These are phyloP conservation scores for Pyrus hybrid DNA, from an alignment of 331 rosid species.

Conservation along the genomic window DNA sequence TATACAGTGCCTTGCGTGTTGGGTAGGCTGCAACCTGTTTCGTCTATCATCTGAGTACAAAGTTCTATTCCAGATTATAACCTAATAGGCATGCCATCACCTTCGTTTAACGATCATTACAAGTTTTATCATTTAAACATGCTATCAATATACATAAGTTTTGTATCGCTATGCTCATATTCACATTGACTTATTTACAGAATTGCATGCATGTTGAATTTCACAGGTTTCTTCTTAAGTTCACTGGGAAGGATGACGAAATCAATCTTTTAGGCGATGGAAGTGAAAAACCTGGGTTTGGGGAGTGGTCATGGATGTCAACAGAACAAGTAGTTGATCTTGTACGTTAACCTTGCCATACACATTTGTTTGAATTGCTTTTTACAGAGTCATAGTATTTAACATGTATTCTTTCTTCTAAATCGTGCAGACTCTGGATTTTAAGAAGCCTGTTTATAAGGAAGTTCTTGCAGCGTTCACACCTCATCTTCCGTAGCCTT, in stretches of 20 bases:
- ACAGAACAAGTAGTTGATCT: conserved; percentile 49
- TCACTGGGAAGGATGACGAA: conserved; percentile 75
- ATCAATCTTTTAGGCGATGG: conserved; percentile 93
- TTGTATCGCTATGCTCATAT: background rate
- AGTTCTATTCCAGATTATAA: conserved; percentile 1
- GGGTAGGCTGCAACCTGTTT: conserved; percentile 3
- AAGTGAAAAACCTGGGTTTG: conserved; percentile 86
- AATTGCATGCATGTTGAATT: background rate
- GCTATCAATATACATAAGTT: background rate
- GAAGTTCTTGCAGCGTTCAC: conserved; percentile 55
- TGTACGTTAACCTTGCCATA: conserved; percentile 37
- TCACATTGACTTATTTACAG: background rate
- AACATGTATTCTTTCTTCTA: background rate
- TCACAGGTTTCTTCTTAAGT: conserved; percentile 70
- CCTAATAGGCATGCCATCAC: background rate
- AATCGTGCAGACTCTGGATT: conserved; percentile 59
- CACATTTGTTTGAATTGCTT: background rate
- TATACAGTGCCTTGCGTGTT: background rate
- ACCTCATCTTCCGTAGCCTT: conserved; percentile 45
- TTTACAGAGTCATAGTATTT: background rate
- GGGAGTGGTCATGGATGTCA: conserved; percentile 86
- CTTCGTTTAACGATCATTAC: background rate
- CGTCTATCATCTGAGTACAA: background rate
- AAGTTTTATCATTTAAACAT: background rate
- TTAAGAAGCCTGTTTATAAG: conserved; percentile 89